A percentile compares a stretch with the other conserved stretches of the same genome.
These are phyloP conservation scores for Gentiana straminea DNA, from an alignment of 257 asterid genomes.

Conservation along the genomic window DNA sequence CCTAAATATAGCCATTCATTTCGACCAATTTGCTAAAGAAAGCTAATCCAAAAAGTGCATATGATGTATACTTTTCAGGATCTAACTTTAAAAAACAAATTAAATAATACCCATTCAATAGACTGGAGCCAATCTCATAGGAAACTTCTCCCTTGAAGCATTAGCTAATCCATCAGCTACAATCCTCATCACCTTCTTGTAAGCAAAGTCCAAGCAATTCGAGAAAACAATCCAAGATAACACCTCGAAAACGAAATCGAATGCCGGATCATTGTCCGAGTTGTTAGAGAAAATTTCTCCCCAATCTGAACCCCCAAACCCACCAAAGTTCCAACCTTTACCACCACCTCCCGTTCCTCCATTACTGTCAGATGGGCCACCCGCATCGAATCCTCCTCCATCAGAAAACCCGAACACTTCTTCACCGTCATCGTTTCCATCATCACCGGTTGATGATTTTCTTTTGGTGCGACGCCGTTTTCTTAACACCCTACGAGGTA, in stretches of 20 bases:
- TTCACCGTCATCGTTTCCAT: constrained; percentile 26
- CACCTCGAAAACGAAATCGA: constrained; percentile 78
- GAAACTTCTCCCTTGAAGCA: constrained; percentile 43
- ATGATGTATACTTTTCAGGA: background rate
- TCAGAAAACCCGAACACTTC: constrained; percentile 19
- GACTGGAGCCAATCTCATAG: constrained; percentile 34
- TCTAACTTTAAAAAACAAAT: constrained; percentile 1
- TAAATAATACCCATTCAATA: constrained; percentile 33
- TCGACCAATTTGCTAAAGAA: constrained; percentile 16
- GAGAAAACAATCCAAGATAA: constrained; percentile 73
- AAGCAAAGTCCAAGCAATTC: constrained; percentile 74
- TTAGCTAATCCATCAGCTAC: constrained; percentile 43
- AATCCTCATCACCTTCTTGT: constrained; percentile 55
- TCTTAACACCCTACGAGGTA: constrained; percentile 38
- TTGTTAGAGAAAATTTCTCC: constrained; percentile 36
- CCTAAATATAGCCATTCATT: constrained; percentile 20
- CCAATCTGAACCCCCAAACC: constrained; percentile 60
- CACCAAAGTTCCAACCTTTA: constrained; percentile 54
- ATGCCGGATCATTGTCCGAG: constrained; percentile 72
- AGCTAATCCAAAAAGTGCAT: constrained; percentile 1
- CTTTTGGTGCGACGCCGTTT: constrained; percentile 43
- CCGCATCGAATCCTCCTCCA: constrained; percentile 40
- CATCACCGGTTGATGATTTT: constrained; percentile 21
- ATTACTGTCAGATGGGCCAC: constrained; percentile 32
- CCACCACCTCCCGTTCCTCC: constrained; percentile 47